phyloP scores from a whole-genome alignment of 805 yeast species.

The Wickerhamomyces ciferrii region DNA sequence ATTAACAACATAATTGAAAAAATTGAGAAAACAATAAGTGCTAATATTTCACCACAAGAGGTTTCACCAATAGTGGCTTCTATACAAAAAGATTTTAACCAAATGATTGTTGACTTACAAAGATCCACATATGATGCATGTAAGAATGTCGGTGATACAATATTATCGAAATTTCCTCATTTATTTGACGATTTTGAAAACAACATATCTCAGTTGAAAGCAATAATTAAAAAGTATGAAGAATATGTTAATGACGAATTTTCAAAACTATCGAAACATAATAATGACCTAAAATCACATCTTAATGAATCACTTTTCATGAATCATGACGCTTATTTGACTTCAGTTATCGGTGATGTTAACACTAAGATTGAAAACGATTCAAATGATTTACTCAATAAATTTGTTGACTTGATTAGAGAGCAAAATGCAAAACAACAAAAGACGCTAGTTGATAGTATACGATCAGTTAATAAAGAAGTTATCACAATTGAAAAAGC shows the following conservation, averaged over 20 bases:
- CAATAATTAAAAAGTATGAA: constrained; percentile 7
- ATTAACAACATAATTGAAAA: constrained; percentile 2
- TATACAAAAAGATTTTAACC: constrained; percentile 10
- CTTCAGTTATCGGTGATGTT: constrained; percentile 8
- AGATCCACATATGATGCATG: constrained; percentile 15
- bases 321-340: constrained; percentile 15
- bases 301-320: constrained; percentile 17
- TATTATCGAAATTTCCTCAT: constrained; percentile 16
- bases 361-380: constrained; percentile 14
- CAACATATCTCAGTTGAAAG: constrained; percentile 6
- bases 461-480: constrained; percentile 11
- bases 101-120: constrained; percentile 11
- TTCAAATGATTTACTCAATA: constrained; percentile 12
- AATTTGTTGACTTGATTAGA: constrained; percentile 15
- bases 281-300: constrained; percentile 15
- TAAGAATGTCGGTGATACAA: constrained; percentile 17
- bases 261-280: constrained; percentile 18
- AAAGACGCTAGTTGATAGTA: constrained; percentile 6
- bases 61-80: constrained; percentile 1
- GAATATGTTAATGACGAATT: constrained; percentile 11
- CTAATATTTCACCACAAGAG: neutral
- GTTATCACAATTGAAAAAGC: constrained; percentile 14
- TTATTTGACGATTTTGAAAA: constrained; percentile 15
- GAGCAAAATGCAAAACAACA: constrained; percentile 15
- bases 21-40: constrained; percentile 2